Base-by-base conservation (phyloP, 305 asterid genomes). In the Petunia hybrid region DNA sequence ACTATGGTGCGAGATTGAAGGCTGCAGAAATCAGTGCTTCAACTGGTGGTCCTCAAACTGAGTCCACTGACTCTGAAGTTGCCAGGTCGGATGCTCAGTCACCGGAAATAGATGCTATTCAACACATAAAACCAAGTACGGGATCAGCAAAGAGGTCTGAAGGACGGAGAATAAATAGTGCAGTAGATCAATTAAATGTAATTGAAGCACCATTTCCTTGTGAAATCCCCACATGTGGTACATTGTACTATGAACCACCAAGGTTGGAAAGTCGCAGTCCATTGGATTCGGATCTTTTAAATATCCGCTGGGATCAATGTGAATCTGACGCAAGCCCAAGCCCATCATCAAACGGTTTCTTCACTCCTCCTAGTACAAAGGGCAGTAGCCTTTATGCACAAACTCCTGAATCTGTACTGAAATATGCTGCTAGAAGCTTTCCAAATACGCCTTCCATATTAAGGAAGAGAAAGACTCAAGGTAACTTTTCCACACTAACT, bases 371-470 rank as follows among this genome's bases (percentile, higher is more conserved):
- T 53, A 87, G 94, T 83, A 87, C 82, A 69, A 89, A 86, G 82
- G 81, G 89, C 75, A 83, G 88, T 82, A 71, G 81, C 70, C 63
- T 81, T n/a, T 85, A 64, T 67, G 82, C 88, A 10, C 97, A 86
- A 82, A 88, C 96, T 69, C 99, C 98, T 1, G 98, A 94, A 85
- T 91, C 97, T 69, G 91, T 94, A 78, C 85, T 96, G 85, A 91
- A 86, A 89, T 87, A 86, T 55, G 98, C 98, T 81, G 98, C 99
- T 41, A 87, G 82, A 85, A 92, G 93, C 90, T 96, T 92, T 86
- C 98, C 85, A 4, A 87, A 91, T 77, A 94, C 98, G 63, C 99
- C 99, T 31, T 94, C 99, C 81, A 96, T 96, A 78, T 45, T 94
- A 55, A 87, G 98, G 76, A 96, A 90, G 88, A 92, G 98, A 81